These are phyloP conservation scores for Acer negundo DNA, from an alignment of 345 rosid genomes.

Conservation along the genomic window DNA sequence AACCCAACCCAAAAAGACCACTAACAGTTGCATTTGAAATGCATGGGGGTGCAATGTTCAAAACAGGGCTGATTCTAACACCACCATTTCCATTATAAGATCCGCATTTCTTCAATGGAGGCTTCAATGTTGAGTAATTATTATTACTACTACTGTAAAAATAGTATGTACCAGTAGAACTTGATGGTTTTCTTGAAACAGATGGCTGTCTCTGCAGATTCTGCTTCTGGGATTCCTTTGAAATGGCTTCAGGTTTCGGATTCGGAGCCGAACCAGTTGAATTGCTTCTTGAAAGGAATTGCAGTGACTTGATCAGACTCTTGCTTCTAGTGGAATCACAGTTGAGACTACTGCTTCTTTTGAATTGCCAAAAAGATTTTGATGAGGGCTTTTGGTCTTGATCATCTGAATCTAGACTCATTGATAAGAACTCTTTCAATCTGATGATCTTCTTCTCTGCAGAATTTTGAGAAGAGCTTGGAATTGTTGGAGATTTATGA, in stretches of 20 bases:
- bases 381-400: slow-evolving; percentile 29
- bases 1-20: slow-evolving; percentile 64
- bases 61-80: slow-evolving; percentile 65
- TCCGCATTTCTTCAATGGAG: slow-evolving; percentile 56
- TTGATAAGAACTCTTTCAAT: slow-evolving; percentile 62
- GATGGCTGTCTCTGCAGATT: slow-evolving; percentile 56
- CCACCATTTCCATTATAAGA: slow-evolving; percentile 45
- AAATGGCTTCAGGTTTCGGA: slow-evolving; percentile 39
- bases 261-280: slow-evolving; percentile 83
- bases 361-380: slow-evolving; percentile 73
- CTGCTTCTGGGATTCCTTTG: slow-evolving; percentile 49
- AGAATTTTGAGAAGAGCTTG: background rate
- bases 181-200: slow-evolving; percentile 42
- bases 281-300: slow-evolving; percentile 77
- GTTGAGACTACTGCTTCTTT: slow-evolving; percentile 81
- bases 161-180: slow-evolving; percentile 28
- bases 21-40: slow-evolving; percentile 63
- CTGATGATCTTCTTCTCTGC: slow-evolving; percentile 57
- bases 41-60: slow-evolving; percentile 69
- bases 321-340: slow-evolving; percentile 55
- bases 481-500: slow-evolving; percentile 25
- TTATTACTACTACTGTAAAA: slow-evolving; percentile 16
- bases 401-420: slow-evolving; percentile 37
- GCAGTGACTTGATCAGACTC: slow-evolving; percentile 62
- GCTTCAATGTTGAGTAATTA: slow-evolving; percentile 33